A percentile compares a stretch with the other conserved stretches of the same genome.
These are phyloP conservation scores for Hypoxylon crocopeplum DNA, from an alignment of 495 filamentous ascomycete genomes.

Conservation along the genomic window DNA sequence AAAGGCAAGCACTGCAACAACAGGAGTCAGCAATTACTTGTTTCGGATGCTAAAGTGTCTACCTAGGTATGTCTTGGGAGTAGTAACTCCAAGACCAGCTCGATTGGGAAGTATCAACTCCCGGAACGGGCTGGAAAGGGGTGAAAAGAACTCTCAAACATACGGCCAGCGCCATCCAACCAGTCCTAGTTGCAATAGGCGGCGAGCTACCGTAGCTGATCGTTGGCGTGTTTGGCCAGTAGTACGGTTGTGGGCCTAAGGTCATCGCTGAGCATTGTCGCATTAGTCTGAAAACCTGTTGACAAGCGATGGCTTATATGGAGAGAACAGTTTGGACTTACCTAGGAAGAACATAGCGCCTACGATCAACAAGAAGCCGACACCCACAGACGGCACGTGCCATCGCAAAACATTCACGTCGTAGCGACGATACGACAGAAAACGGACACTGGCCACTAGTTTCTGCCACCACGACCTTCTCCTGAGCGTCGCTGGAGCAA, in stretches of 20 bases:
- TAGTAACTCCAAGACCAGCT: no score
- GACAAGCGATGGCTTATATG: neutral
- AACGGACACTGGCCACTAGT: constrained; percentile 20
- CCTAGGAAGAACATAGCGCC: constrained; percentile 57
- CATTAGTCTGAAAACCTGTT: neutral
- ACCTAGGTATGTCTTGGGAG: no score
- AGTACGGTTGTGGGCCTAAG: constrained; percentile 60
- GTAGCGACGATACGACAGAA: constrained; percentile 51
- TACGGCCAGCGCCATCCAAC: constrained; percentile 60
- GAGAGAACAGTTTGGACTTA: constrained; percentile 31
- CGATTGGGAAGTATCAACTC: no score
- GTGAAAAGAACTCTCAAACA: no score
- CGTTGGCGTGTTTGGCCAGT: constrained; percentile 58
- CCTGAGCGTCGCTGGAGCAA: constrained; percentile 25
- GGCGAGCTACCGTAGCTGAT: constrained; percentile 56
- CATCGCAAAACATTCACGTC: constrained; percentile 43
- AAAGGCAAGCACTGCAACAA: constrained; percentile 62
- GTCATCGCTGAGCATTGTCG: constrained; percentile 49
- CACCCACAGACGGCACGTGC: constrained; percentile 53
- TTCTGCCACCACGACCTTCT: constrained; percentile 22
- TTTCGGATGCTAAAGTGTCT: no score
- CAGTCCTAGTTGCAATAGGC: constrained; percentile 58
- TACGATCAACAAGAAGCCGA: constrained; percentile 46
- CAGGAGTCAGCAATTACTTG: no score
- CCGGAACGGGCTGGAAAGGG: no score